Conservation (phyloP, 345 rosid genomes). For the Kandelia obovata region DNA sequence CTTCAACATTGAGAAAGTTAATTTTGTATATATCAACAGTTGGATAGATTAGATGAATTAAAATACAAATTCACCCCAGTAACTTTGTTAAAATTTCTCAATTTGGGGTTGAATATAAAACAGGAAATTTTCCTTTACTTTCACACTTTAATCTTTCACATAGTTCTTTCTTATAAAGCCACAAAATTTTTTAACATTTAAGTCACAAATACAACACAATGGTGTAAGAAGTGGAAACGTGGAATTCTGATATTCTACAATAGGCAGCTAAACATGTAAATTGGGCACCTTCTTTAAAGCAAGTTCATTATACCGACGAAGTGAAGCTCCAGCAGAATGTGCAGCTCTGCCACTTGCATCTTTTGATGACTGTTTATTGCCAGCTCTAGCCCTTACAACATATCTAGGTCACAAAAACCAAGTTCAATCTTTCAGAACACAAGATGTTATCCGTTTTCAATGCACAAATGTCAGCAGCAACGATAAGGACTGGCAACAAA, state of each 20-base stretch:
- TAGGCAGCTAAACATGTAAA: neutral
- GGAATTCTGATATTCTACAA: neutral
- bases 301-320: conserved; percentile 88
- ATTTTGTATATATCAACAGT: neutral
- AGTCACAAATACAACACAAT: neutral
- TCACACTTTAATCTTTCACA: neutral
- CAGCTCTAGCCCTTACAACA: conserved; percentile 97
- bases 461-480: neutral
- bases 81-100: neutral
- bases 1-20: neutral
- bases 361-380: conserved; percentile 90
- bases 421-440: conserved; percentile 1
- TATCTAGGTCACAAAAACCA: conserved; percentile 48
- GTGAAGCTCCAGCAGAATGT: conserved; percentile 96
- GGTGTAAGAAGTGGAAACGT: neutral
- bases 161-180: neutral
- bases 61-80: neutral
- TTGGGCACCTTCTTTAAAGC: conserved; percentile 80
- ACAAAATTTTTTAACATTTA: neutral
- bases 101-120: neutral
- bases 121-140: neutral
- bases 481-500: neutral
- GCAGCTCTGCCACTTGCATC: conserved; percentile 76
- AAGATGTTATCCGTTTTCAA: neutral
- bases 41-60: neutral